These are phyloP conservation scores for Artemisia argyi DNA, from an alignment of 129 eudicot species.

Conservation along the genomic window DNA sequence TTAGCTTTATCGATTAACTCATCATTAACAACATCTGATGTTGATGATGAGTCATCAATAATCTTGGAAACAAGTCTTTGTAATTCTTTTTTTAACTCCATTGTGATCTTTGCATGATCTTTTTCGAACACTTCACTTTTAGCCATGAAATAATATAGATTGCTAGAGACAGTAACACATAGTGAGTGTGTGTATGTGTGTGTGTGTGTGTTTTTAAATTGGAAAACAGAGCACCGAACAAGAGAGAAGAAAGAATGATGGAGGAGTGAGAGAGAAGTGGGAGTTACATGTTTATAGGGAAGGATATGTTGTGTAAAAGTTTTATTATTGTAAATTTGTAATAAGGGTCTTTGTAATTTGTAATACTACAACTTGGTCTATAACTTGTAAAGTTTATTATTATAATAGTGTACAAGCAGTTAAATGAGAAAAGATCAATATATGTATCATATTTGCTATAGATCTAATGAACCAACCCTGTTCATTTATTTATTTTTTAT, in stretches of 20 bases:
- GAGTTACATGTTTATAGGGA: conserved; percentile 30
- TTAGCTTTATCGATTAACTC: conserved; percentile 52
- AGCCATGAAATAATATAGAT: conserved; percentile 46
- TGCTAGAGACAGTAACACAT: conserved; percentile 1
- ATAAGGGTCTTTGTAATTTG: neutral
- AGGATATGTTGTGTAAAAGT: conserved; percentile 32
- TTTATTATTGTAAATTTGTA: neutral
- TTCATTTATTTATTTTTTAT: no score
- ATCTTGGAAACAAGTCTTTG: conserved; percentile 57
- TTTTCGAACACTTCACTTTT: conserved; percentile 60
- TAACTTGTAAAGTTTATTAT: no score
- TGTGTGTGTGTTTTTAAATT: neutral
- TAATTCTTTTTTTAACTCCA: conserved; percentile 75
- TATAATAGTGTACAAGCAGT: no score
- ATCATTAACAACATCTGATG: conserved; percentile 27
- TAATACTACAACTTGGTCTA: neutral
- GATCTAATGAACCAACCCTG: no score
- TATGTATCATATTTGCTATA: no score
- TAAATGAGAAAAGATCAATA: no score
- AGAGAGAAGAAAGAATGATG: conserved; percentile 17
- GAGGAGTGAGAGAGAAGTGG: conserved; percentile 29
- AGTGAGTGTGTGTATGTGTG: neutral
- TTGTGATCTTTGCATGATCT: conserved; percentile 52
- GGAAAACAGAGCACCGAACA: conserved; percentile 23
- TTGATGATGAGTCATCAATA: conserved; percentile 29